A percentile compares a stretch with the other conserved stretches of the same genome.
Conservation (phyloP, 768 basidiomycete species). For the Lanmaoa pseudosensibilis region DNA sequence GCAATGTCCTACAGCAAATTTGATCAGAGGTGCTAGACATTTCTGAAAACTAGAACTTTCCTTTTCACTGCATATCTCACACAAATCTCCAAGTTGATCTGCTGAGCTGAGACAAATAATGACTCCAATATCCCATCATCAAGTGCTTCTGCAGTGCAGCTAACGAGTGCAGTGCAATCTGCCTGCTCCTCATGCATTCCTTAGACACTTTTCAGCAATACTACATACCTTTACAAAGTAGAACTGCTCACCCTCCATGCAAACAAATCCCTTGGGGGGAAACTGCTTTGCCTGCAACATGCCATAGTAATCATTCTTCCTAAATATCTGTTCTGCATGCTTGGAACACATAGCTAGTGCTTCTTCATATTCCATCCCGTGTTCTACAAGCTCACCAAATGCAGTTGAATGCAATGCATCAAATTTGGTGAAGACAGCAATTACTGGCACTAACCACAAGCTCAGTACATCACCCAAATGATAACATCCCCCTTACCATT, state of each 20-base stretch:
- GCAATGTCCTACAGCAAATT: too few species aligned
- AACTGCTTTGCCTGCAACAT: background rate
- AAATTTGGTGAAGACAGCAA: conserved; percentile 41
- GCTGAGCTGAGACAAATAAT: too few species aligned
- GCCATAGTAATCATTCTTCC: background rate
- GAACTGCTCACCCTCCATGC: background rate
- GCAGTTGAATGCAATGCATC: conserved; percentile 31
- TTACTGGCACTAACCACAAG: conserved; percentile 5
- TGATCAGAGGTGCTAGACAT: too few species aligned
- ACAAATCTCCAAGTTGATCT: too few species aligned
- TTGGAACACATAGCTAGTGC: conserved; percentile 8
- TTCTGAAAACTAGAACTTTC: too few species aligned
- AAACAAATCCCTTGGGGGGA: background rate
- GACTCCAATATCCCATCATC: too few species aligned
- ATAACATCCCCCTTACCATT: background rate
- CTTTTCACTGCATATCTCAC: too few species aligned
- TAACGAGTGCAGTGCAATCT: too few species aligned
- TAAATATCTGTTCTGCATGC: conserved; percentile 3
- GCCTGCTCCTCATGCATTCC: too few species aligned
- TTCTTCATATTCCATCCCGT: conserved; percentile 6
- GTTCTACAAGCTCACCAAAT: conserved; percentile 11
- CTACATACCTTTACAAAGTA: background rate
- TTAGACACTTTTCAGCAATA: too few species aligned
- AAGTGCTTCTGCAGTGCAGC: too few species aligned
- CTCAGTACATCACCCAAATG: background rate